phyloP scores from a whole-genome alignment of 805 yeast species.

The Candida arabinofermentans region DNA sequence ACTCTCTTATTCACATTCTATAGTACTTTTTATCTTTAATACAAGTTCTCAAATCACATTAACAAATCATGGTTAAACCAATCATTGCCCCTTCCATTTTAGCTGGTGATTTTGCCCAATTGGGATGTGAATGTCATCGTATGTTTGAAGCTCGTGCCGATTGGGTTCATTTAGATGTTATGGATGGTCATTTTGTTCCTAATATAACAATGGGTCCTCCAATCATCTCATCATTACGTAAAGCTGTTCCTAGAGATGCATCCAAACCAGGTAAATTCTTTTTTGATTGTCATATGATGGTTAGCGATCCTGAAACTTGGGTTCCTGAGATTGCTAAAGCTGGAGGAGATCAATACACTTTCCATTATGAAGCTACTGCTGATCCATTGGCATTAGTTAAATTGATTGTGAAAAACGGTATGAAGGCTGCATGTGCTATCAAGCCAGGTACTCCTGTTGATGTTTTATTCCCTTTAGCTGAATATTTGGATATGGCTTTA shows the following conservation, averaged over 20 bases:
- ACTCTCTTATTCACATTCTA: too few species aligned
- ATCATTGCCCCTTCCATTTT: constrained; percentile 92
- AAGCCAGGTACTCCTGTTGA: constrained; percentile 93
- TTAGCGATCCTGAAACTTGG: constrained; percentile 88
- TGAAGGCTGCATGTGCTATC: constrained; percentile 91
- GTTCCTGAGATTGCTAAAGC: constrained; percentile 87
- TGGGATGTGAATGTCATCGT: constrained; percentile 81
- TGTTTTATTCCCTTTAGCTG: constrained; percentile 71
- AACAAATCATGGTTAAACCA: constrained; percentile 42
- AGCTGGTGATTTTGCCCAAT: constrained; percentile 84
- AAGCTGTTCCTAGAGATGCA: constrained; percentile 36
- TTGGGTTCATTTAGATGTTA: constrained; percentile 96
- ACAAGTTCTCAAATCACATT: too few species aligned
- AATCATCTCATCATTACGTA: constrained; percentile 13
- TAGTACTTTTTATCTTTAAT: too few species aligned
- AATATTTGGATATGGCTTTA: constrained; percentile 83
- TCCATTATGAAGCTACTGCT: constrained; percentile 91
- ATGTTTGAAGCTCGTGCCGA: constrained; percentile 81
- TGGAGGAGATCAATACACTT: constrained; percentile 95
- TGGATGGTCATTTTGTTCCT: constrained; percentile 99
- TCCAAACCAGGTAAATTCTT: constrained; percentile 27
- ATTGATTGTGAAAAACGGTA: constrained; percentile 72
- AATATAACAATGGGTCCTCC: constrained; percentile 90
- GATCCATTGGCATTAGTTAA: constrained; percentile 72
- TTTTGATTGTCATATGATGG: constrained; percentile 99